These are phyloP conservation scores for Acanthamoeba sp. DNA, from an alignment of 208 protist genomes.

Conservation along the genomic window DNA sequence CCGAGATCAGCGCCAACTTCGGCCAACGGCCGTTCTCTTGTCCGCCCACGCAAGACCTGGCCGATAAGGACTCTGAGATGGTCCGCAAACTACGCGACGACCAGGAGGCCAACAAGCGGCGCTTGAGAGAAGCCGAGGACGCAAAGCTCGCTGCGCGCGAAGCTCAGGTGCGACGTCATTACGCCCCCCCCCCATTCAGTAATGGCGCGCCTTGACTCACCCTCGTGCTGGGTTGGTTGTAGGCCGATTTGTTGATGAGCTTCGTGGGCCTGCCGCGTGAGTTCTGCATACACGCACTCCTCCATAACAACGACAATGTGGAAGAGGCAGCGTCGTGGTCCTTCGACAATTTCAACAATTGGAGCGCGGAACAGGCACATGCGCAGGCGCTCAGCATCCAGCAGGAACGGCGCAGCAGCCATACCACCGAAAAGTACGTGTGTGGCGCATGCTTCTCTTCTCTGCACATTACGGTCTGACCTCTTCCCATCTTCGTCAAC, in stretches of 20 bases:
- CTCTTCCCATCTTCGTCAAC: not conserved
- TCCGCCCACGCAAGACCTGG: constrained; percentile 14
- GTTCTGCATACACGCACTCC: constrained; percentile 61
- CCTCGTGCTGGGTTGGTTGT: not conserved
- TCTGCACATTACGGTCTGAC: not conserved
- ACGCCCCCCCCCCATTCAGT: too few species aligned
- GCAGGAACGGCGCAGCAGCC: constrained; percentile 65
- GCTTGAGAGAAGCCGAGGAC: constrained; percentile 32
- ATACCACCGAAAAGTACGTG: not conserved
- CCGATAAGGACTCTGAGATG: constrained; percentile 56
- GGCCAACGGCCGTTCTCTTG: not conserved
- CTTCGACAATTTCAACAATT: constrained; percentile 65
- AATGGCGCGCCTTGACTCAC: too few species aligned
- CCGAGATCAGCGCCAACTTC: constrained; percentile 63
- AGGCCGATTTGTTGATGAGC: constrained; percentile 69
- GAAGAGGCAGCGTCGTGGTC: constrained; percentile 61
- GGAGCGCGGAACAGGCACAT: constrained; percentile 56
- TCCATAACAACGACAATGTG: constrained; percentile 71
- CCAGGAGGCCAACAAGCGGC: constrained; percentile 32
- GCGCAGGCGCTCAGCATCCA: constrained; percentile 53
- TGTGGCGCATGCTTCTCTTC: too few species aligned
- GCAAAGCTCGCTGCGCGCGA: constrained; percentile 17
- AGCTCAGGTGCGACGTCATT: not conserved
- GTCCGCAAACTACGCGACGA: constrained; percentile 48
- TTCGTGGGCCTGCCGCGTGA: constrained; percentile 61